phyloP scores from a whole-genome alignment of 495 filamentous ascomycete genomes.

The Penicillium argentinense region DNA sequence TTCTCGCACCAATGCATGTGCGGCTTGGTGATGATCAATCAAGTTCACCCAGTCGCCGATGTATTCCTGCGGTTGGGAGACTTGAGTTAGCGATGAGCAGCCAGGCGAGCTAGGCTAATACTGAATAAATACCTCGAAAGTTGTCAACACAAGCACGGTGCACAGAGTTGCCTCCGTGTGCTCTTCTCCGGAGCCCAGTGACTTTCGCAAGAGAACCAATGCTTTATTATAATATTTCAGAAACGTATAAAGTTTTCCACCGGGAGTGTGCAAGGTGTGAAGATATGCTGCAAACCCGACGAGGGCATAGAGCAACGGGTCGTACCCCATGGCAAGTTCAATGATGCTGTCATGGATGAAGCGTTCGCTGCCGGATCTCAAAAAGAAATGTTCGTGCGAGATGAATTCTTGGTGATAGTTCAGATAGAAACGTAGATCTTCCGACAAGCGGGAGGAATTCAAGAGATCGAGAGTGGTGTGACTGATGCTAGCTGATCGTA shows the following conservation, averaged over 20 bases:
- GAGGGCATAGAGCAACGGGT: constrained; percentile 83
- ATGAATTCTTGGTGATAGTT: constrained; percentile 74
- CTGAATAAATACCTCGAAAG: constrained; percentile 72
- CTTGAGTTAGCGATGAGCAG: constrained; percentile 24
- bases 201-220: constrained; percentile 70
- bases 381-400: constrained; percentile 75
- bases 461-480: constrained; percentile 30
- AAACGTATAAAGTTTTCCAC: constrained; percentile 76
- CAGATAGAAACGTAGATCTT: constrained; percentile 76
- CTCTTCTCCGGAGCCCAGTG: constrained; percentile 64
- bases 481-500: constrained; percentile 35
- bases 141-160: constrained; percentile 89
- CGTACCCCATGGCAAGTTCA: constrained; percentile 70
- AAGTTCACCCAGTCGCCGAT: constrained; percentile 93
- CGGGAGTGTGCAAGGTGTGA: constrained; percentile 63
- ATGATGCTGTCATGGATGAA: constrained; percentile 74
- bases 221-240: constrained; percentile 88
- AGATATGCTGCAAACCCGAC: constrained; percentile 93
- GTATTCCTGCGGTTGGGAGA: constrained; percentile 64
- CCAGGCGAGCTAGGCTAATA: constrained; percentile 2
- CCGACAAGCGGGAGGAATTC: constrained; percentile 48
- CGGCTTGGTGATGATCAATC: constrained; percentile 88
- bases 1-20: constrained; percentile 74
- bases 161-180: constrained; percentile 75
- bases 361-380: constrained; percentile 62